Evolutionary conservation across 306 rosid species (phyloP).

Genomic region (Lathyrus sativus): DNA sequence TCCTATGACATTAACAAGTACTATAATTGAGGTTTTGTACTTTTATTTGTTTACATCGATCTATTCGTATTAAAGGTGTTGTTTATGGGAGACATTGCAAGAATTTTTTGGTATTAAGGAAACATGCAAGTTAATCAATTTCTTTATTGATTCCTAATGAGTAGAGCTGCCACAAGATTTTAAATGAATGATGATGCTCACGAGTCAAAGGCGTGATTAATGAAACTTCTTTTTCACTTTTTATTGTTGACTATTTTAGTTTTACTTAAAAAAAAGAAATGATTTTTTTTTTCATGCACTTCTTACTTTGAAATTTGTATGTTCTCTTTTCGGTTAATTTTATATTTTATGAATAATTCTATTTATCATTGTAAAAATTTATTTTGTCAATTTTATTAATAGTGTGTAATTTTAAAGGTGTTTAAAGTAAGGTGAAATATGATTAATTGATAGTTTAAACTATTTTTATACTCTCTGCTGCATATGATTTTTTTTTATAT

Average conservation of each 20-base stretch:
- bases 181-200: not conserved
- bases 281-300: too few species aligned
- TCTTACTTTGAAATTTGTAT: too few species aligned
- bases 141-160: slow-evolving; percentile 20
- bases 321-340: too few species aligned
- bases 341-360: too few species aligned
- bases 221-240: slow-evolving; percentile 29
- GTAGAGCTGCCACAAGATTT: not conserved
- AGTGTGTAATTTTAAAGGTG: too few species aligned
- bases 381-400: too few species aligned
- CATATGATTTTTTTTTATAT: too few species aligned
- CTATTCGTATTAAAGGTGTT: slow-evolving; percentile 21
- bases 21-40: slow-evolving; percentile 39
- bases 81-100: slow-evolving; percentile 39
- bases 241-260: not conserved
- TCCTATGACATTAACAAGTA: slow-evolving; percentile 36
- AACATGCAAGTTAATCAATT: slow-evolving; percentile 34
- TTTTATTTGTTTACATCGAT: slow-evolving; percentile 34
- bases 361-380: too few species aligned
- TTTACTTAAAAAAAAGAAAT: not conserved
- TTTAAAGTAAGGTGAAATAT: too few species aligned
- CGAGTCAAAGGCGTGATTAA: slow-evolving; percentile 19
- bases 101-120: slow-evolving; percentile 28
- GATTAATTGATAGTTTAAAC: too few species aligned
- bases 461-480: too few species aligned